Conservation (phyloP, 306 rosid species). For the Prunus kanzakura region DNA sequence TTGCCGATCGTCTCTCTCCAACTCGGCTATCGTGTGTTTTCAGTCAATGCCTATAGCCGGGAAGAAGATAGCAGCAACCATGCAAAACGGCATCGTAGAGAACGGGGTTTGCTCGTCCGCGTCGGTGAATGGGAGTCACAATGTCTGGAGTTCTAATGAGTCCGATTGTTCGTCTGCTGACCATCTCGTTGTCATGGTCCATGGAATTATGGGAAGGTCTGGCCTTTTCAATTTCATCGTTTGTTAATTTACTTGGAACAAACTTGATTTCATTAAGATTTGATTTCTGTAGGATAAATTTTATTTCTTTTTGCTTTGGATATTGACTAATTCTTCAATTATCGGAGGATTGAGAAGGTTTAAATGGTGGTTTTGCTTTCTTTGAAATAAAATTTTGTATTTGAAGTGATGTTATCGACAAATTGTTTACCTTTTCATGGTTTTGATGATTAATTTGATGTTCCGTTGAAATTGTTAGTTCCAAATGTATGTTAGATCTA, state of each 20-base stretch:
- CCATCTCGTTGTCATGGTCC: conserved; percentile 90
- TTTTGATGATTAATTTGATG: neutral
- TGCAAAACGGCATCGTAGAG: conserved; percentile 50
- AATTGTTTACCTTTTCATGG: neutral
- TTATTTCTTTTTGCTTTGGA: neutral
- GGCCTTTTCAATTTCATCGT: conserved; percentile 4
- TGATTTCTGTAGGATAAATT: neutral
- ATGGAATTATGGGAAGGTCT: conserved; percentile 93
- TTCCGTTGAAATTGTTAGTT: neutral
- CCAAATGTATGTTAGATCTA: neutral
- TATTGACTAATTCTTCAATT: neutral
- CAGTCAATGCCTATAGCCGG: conserved; percentile 6
- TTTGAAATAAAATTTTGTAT: neutral
- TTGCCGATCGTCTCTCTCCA: too few species aligned
- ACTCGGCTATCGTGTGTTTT: neutral
- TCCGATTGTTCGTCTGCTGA: conserved; percentile 75
- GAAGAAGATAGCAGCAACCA: conserved; percentile 1
- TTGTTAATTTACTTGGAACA: neutral
- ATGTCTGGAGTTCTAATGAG: conserved; percentile 71
- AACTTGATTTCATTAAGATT: neutral
- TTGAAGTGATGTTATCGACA: neutral
- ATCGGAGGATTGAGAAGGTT: neutral
- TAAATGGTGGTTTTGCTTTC: neutral
- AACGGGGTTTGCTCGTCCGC: conserved; percentile 61
- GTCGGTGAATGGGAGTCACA: conserved; percentile 55